A percentile compares a stretch with the other conserved stretches of the same genome.
Evolutionary conservation across 2,329 filamentous ascomycete genomes (phyloP).

Genomic region (Sphaerulina vaccinii): DNA sequence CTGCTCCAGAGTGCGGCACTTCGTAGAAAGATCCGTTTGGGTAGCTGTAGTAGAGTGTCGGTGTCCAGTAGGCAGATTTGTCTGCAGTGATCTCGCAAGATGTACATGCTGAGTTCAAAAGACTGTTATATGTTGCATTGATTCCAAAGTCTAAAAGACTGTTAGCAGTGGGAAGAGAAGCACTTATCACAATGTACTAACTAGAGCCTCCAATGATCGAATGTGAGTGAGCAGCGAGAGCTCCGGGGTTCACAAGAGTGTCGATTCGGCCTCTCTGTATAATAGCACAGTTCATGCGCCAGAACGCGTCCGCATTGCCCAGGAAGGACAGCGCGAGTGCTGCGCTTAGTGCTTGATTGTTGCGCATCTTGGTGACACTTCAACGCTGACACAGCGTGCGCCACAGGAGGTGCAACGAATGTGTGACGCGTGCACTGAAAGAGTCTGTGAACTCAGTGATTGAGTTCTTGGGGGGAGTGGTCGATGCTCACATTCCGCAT

Average conservation of each 20-base stretch:
- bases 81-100: conserved; percentile 38
- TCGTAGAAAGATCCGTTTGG: conserved; percentile 38
- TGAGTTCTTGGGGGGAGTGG: background rate
- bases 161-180: background rate
- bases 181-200: conserved; percentile 18
- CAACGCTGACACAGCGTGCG: background rate
- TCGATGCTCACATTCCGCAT: background rate
- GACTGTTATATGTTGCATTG: conserved; percentile 59
- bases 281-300: conserved; percentile 38
- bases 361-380: conserved; percentile 17
- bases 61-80: conserved; percentile 42
- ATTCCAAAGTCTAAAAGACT: conserved; percentile 55
- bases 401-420: background rate
- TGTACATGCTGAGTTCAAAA: conserved; percentile 58
- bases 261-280: conserved; percentile 40
- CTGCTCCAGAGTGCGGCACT: conserved; percentile 63
- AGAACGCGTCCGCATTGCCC: conserved; percentile 35
- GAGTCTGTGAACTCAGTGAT: background rate
- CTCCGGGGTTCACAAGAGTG: conserved; percentile 37
- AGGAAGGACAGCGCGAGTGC: conserved; percentile 19
- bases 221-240: conserved; percentile 36
- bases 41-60: conserved; percentile 38
- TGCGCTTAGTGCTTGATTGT: background rate
- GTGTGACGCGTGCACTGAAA: too few relatives aligned
- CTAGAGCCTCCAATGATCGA: conserved; percentile 38